Base-by-base conservation (phyloP, 805 yeast genomes). In the Saccharomycopsis sp. region DNA sequence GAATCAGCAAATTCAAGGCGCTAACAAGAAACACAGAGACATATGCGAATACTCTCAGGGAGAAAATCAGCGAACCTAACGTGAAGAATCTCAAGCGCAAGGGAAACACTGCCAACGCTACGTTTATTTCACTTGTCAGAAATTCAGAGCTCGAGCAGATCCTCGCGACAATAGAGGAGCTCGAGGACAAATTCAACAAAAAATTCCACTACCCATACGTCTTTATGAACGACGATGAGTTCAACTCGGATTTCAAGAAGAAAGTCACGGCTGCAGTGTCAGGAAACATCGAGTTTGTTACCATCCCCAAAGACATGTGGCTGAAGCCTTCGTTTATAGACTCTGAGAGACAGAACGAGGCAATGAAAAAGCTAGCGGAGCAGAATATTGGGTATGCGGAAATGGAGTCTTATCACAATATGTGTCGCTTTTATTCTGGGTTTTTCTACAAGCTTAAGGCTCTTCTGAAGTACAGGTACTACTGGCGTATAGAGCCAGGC, bases 201-300 rank as follows among this genome's bases (percentile, higher is more conserved):
- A 86, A 87, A 65, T 89, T 84, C 69, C 77, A 79, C 53, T 89
- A 89, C 67, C 95, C 96, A 0, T 89, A 89, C 73, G 88, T 89
- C 1, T 86, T 89, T 59, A 67, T 89, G 46, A 89, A 89, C 66
- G 95, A 90, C 65, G 74, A 72, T 56, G 83, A 83, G 2, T 89
- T 89, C 67, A 71, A 80, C 1, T 79, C 80, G 0, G 68, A 68
- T 24, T 89, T 89, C 73, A 85, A 75, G 66, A 63, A 69, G 2
- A 66, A 67, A 20, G 73, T 88, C 48, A 55, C 60, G 44, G 65
- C 67, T 12, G 66, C 66, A n/a, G 64, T 78, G 64, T 34, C 62
- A 54, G 60, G 83, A 1, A 68, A 73, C 24, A 68, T 75, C 37
- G 73, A 70, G 58, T 84, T 82, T 64, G 85, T 80, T 34, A 62